These are phyloP conservation scores for Eragrostis tef DNA, from an alignment of 202 grass and related monocot genomes.

Conservation along the genomic window DNA sequence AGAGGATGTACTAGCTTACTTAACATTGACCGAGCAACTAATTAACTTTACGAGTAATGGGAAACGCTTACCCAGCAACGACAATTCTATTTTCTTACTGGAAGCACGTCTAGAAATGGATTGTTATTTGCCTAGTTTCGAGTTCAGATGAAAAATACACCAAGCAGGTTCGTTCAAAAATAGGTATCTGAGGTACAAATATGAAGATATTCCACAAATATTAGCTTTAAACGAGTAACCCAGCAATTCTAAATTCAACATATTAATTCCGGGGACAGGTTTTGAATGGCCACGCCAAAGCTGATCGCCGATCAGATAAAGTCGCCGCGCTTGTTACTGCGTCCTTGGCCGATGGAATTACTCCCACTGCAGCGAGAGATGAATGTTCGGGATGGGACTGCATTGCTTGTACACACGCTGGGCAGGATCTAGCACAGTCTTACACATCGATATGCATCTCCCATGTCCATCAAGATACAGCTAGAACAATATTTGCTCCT, in stretches of 20 bases:
- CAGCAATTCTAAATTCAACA: not conserved
- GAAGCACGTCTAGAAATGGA: no score
- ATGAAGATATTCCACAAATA: no score
- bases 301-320: not conserved
- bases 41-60: no score
- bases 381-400: not conserved
- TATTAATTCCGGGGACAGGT: not conserved
- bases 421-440: not conserved
- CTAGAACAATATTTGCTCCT: not conserved
- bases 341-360: not conserved
- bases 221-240: not conserved
- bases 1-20: no score
- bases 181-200: no score
- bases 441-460: not conserved
- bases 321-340: not conserved
- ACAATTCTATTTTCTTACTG: no score
- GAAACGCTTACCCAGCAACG: no score
- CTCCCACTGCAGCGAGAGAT: not conserved
- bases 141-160: no score
- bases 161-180: no score
- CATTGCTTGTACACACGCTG: not conserved
- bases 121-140: no score
- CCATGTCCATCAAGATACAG: no score
- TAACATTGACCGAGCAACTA: no score
- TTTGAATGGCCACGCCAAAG: not conserved